phyloP scores from a whole-genome alignment of 1,284 basidiomycete genomes.

The Trametes polyzona region DNA sequence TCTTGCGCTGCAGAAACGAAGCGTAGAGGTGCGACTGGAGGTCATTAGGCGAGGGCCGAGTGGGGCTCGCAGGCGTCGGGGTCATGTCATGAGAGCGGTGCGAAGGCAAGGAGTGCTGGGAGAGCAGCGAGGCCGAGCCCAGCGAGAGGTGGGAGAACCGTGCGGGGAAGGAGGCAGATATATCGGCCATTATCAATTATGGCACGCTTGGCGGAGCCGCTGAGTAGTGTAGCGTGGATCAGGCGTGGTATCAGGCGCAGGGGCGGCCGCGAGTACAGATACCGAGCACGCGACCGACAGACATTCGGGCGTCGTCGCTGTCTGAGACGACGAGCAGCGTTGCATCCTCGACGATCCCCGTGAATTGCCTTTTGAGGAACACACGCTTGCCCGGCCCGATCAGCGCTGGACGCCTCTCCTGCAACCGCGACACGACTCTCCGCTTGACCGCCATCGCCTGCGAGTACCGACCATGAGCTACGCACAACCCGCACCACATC shows the following conservation, averaged over 20 bases:
- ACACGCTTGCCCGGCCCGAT: not conserved
- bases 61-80: slow-evolving; percentile 20
- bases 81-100: slow-evolving; percentile 22
- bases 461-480: slow-evolving; percentile 54
- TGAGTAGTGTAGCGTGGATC: slow-evolving; percentile 3
- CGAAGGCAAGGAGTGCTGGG: slow-evolving; percentile 16
- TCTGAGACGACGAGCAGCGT: slow-evolving; percentile 2
- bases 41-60: slow-evolving; percentile 44
- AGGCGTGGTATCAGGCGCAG: slow-evolving; percentile 3
- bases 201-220: slow-evolving; percentile 12
- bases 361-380: not conserved
- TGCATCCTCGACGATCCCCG: slow-evolving; percentile 1
- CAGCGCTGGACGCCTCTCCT: not conserved
- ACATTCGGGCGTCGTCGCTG: slow-evolving; percentile 7
- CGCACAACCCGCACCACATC: slow-evolving; percentile 62
- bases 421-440: not conserved
- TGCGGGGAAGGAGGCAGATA: slow-evolving; percentile 13
- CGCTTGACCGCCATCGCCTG: not conserved
- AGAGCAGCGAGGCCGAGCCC: slow-evolving; percentile 6
- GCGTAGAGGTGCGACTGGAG: slow-evolving; percentile 76
- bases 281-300: not conserved
- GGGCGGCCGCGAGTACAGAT: not conserved
- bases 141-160: slow-evolving; percentile 11
- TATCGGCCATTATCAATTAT: slow-evolving; percentile 18
- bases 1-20: slow-evolving; percentile 71